Conservation (phyloP, 2,329 filamentous ascomycete species). For the Bertia moriformis region DNA sequence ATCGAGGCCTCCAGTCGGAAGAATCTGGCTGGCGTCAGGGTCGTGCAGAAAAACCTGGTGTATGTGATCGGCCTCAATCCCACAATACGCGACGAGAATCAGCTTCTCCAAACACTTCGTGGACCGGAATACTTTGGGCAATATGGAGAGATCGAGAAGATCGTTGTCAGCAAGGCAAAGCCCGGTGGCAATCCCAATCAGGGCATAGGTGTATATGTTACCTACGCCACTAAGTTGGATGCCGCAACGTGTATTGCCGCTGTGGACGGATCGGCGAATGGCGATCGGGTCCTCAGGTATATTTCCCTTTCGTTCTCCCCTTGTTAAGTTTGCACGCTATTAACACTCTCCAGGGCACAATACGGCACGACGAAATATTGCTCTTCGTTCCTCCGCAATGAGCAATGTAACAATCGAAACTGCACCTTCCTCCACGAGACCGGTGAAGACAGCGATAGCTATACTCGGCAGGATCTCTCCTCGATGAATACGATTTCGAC, state of each 20-base stretch:
- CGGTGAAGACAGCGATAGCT: conserved; percentile 95
- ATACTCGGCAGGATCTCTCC: conserved; percentile 83
- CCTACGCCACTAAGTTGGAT: conserved; percentile 82
- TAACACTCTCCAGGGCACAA: conserved; percentile 41
- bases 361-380: conserved; percentile 95
- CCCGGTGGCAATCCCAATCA: conserved; percentile 62
- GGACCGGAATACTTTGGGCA: conserved; percentile 92
- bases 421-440: conserved; percentile 98
- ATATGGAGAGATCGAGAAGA: conserved; percentile 96
- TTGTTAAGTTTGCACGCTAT: background rate
- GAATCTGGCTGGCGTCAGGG: conserved; percentile 84
- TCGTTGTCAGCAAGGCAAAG: conserved; percentile 93
- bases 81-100: conserved; percentile 70
- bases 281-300: conserved; percentile 54
- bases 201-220: conserved; percentile 95
- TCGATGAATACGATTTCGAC: conserved; percentile 84
- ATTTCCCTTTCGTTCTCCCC: background rate
- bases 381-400: conserved; percentile 86
- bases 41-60: conserved; percentile 96
- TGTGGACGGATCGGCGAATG: conserved; percentile 84
- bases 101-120: conserved; percentile 75
- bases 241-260: conserved; percentile 79
- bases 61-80: conserved; percentile 93
- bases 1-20: conserved; percentile 91
- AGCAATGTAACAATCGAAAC: conserved; percentile 85